phyloP scores from a whole-genome alignment of 202 grass and related monocot genomes.

The Panicum hallii region DNA sequence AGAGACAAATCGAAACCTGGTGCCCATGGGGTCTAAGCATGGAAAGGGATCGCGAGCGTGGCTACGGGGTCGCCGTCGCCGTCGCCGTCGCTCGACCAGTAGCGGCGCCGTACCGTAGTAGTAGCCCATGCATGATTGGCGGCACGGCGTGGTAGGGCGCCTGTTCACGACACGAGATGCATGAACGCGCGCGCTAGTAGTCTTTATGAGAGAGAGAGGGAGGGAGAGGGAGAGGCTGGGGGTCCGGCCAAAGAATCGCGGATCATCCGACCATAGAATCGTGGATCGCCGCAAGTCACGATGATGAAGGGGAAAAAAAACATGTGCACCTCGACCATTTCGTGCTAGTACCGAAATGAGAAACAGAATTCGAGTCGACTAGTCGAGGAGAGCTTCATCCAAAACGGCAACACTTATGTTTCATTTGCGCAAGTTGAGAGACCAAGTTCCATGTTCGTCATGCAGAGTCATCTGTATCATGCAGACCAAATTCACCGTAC shows the following conservation, averaged over 20 bases:
- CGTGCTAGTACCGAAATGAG: not conserved
- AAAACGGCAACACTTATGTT: not conserved
- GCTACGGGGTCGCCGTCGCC: not conserved
- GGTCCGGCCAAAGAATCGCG: not conserved
- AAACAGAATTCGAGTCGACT: not conserved
- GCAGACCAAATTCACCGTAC: not conserved
- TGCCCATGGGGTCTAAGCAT: not conserved
- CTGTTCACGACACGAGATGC: conserved; percentile 41
- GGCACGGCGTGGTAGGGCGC: not conserved
- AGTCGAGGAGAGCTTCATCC: too few relatives aligned
- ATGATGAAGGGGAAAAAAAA: too few relatives aligned
- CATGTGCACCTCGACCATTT: not conserved
- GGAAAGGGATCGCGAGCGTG: conserved; percentile 29
- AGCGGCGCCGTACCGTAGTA: not conserved
- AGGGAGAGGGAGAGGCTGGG: not conserved
- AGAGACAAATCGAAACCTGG: conserved; percentile 33
- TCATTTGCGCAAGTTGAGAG: not conserved
- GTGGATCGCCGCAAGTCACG: not conserved
- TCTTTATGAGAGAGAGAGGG: conserved; percentile 1
- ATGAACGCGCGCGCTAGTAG: not conserved
- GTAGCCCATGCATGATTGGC: conserved; percentile 51
- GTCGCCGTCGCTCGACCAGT: not conserved
- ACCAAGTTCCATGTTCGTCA: not conserved
- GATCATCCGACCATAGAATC: not conserved
- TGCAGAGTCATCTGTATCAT: not conserved